Base-by-base conservation (phyloP, 139 green algal genomes). In the Diplosphaera chodatii region DNA sequence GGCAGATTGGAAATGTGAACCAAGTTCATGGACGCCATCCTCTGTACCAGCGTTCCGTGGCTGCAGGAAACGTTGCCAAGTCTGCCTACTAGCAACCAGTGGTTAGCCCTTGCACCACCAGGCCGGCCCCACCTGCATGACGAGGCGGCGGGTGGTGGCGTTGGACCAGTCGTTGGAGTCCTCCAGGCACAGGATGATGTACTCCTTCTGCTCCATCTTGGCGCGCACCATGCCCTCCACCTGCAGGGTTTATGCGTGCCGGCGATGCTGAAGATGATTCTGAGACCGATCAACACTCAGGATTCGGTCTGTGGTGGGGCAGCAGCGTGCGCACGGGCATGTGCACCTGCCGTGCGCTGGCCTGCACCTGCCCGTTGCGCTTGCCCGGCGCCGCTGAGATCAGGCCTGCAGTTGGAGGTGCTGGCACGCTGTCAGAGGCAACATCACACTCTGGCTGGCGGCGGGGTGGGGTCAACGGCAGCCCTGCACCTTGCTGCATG, bases 111-210 rank as follows among this genome's bases (percentile, higher is more conserved):
- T 10, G 10, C 6, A 10, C 37, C 10, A 6, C 22, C 10, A 15
- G 25, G 22, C 25, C 8, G 18, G 25, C 25, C 59, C 0, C 59
- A 89, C 90, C 84, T 93, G 81, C 89, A 97, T 96, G 66, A 98
- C 93, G 20, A 96, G 76, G 1, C 87, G 78, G 4, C 94, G 84
- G 13, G 93, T 97, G 73, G 92, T 97, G 15, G 93, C 91, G 74
- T 98, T 98, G 84, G 67, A 89, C 92, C 93, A 98, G 80, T 98
- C 93, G 67, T 87, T 93, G 71, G 73, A 86, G 83, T 98, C 93
- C 83, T 98, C 94, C 41, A 98, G 76, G 78, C 94, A 98, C 55
- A 98, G 82, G 55, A 98, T 96, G 79, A 97, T 97, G 80, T 94
- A 96, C 81, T 98, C 91, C 55, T 76, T 79, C 83, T 94, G 84